phyloP scores from a whole-genome alignment of 2,329 filamentous ascomycete species.

The Didymosphaeria variabile region DNA sequence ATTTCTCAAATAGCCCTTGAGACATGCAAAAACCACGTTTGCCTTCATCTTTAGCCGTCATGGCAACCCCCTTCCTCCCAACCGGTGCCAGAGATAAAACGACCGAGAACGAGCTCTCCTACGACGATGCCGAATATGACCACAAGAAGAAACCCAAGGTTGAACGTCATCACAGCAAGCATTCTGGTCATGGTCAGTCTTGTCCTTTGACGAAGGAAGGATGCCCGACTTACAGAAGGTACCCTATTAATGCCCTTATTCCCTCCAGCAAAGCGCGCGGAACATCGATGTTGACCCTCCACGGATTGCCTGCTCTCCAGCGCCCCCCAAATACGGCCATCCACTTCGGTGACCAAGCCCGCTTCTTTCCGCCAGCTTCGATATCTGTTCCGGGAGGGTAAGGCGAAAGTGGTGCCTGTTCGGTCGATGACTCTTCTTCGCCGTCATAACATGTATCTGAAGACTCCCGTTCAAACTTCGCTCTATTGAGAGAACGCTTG shows the following conservation, averaged over 20 bases:
- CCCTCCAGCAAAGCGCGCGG: slow-evolving; percentile 11
- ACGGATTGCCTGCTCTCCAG: slow-evolving; percentile 9
- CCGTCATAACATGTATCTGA: background rate
- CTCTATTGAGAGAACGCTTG: background rate
- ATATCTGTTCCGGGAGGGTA: background rate
- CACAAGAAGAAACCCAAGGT: slow-evolving; percentile 7
- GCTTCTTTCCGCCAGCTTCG: background rate
- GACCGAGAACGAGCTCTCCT: slow-evolving; percentile 7
- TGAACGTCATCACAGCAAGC: slow-evolving; percentile 13
- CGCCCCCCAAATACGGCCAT: slow-evolving; percentile 10
- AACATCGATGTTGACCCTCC: slow-evolving; percentile 6
- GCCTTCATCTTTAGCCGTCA: slow-evolving; percentile 1
- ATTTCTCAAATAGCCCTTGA: no score
- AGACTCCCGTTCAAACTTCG: background rate
- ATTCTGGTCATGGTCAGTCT: slow-evolving; percentile 2
- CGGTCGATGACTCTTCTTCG: background rate
- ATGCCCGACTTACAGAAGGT: slow-evolving; percentile 2
- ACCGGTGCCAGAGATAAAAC: slow-evolving; percentile 3
- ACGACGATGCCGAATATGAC: slow-evolving; percentile 4
- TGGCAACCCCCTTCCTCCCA: slow-evolving; percentile 12
- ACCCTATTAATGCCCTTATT: slow-evolving; percentile 9
- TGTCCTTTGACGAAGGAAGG: no score
- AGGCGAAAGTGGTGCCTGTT: slow-evolving; percentile 6
- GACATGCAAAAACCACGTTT: background rate
- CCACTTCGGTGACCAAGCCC: background rate